A percentile compares a stretch with the other conserved stretches of the same genome.
phyloP scores from a whole-genome alignment of 768 basidiomycete genomes.

The Mycena amicta region DNA sequence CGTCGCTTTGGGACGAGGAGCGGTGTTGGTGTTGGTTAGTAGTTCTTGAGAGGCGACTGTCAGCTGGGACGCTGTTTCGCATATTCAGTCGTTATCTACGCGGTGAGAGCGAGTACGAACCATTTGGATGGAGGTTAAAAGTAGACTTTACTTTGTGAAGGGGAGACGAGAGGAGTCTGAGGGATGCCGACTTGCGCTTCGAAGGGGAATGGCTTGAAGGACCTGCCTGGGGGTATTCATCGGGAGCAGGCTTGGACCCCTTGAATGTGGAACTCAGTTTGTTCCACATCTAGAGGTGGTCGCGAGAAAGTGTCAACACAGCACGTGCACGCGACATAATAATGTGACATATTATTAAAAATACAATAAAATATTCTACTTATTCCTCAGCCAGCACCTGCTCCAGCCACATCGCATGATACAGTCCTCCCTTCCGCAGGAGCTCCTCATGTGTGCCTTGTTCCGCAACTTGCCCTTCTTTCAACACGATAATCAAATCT shows the following conservation, averaged over 20 bases:
- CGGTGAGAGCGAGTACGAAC: conserved; percentile 36
- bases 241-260: conserved; percentile 21
- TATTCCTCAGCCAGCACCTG: conserved; percentile 54
- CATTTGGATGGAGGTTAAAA: conserved; percentile 38
- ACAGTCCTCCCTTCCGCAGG: conserved; percentile 68
- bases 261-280: conserved; percentile 18
- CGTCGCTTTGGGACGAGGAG: conserved; percentile 16
- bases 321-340: neutral
- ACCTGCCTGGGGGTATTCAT: conserved; percentile 34
- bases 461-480: conserved; percentile 88
- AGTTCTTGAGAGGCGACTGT: conserved; percentile 21
- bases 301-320: neutral
- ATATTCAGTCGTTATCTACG: conserved; percentile 26
- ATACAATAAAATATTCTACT: neutral
- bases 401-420: conserved; percentile 81
- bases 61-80: conserved; percentile 21
- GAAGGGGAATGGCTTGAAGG: conserved; percentile 57
- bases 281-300: conserved; percentile 14
- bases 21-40: conserved; percentile 7
- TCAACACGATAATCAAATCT: conserved; percentile 94
- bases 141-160: conserved; percentile 58
- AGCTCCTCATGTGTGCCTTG: conserved; percentile 92
- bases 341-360: neutral
- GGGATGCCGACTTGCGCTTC: conserved; percentile 51
- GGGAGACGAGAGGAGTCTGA: conserved; percentile 44